Percentiles rank a stretch among this genome's conserved stretches.
Conservation (phyloP, 2,329 filamentous ascomycete genomes). For the Allantophomopsis cytisporea region DNA sequence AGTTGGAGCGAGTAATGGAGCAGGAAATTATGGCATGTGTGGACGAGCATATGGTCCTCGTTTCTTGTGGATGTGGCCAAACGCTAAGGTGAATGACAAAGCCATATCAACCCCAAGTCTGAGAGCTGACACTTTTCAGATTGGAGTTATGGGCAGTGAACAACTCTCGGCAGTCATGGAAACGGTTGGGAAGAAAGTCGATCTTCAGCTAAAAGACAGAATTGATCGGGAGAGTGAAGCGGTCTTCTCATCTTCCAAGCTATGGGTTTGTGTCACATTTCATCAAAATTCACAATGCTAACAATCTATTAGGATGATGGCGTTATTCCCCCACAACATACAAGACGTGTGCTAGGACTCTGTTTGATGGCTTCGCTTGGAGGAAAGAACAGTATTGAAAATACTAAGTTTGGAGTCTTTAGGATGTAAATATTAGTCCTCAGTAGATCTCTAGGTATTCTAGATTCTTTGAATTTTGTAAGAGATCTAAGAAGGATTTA, state of each 20-base stretch:
- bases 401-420: constrained; percentile 67
- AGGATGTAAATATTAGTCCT: constrained; percentile 47
- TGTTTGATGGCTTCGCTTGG: constrained; percentile 61
- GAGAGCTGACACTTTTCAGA: neutral
- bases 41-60: constrained; percentile 85
- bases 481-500: too few relatives aligned
- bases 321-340: constrained; percentile 66
- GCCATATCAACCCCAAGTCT: constrained; percentile 26
- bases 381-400: constrained; percentile 46
- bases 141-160: constrained; percentile 86
- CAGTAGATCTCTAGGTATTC: neutral
- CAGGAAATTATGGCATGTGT: constrained; percentile 98
- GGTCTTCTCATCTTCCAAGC: constrained; percentile 70
- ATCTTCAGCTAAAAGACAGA: constrained; percentile 66
- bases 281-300: constrained; percentile 1
- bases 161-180: constrained; percentile 91
- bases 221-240: constrained; percentile 89
- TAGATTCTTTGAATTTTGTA: too few relatives aligned
- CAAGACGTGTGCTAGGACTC: constrained; percentile 56
- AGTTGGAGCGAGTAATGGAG: constrained; percentile 83
- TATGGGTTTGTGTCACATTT: constrained; percentile 49
- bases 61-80: constrained; percentile 95
- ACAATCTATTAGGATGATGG: constrained; percentile 49
- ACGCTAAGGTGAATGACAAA: constrained; percentile 43
- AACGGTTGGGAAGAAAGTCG: constrained; percentile 72